phyloP scores from a whole-genome alignment of 2,329 filamentous ascomycete genomes.

The Fusarium fracticaudum region DNA sequence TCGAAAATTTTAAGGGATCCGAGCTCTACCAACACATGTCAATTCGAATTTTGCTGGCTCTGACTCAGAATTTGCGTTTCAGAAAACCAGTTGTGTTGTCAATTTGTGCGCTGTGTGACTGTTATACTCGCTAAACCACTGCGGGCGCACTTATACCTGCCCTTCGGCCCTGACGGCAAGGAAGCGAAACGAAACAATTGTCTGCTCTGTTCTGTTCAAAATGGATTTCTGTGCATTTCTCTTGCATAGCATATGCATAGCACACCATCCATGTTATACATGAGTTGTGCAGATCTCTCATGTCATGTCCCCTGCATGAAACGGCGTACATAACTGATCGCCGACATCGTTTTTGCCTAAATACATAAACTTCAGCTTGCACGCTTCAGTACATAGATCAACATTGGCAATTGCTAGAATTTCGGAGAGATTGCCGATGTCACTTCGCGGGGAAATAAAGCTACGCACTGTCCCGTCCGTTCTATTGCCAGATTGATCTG shows the following conservation, averaged over 20 bases:
- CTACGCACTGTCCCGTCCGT: neutral
- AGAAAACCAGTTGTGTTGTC: neutral
- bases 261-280: neutral
- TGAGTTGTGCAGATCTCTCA: neutral
- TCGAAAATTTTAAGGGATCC: neutral
- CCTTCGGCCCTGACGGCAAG: neutral
- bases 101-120: conserved; percentile 9
- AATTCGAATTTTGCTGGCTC: neutral
- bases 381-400: conserved; percentile 8
- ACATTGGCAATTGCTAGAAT: neutral
- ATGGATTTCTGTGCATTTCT: neutral
- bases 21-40: neutral
- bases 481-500: neutral
- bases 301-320: conserved; percentile 4
- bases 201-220: neutral
- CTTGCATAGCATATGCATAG: conserved; percentile 7
- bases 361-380: conserved; percentile 5
- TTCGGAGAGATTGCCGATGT: conserved; percentile 20
- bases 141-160: conserved; percentile 1
- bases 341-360: conserved; percentile 18
- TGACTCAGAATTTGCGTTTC: conserved; percentile 1
- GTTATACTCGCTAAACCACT: conserved; percentile 22
- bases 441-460: neutral
- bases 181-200: neutral
- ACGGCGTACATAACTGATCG: neutral